Evolutionary conservation across 257 asterid genomes (phyloP), one percentile per base, ranked within the genome.

Genomic region (Mentha longifolia): DNA sequence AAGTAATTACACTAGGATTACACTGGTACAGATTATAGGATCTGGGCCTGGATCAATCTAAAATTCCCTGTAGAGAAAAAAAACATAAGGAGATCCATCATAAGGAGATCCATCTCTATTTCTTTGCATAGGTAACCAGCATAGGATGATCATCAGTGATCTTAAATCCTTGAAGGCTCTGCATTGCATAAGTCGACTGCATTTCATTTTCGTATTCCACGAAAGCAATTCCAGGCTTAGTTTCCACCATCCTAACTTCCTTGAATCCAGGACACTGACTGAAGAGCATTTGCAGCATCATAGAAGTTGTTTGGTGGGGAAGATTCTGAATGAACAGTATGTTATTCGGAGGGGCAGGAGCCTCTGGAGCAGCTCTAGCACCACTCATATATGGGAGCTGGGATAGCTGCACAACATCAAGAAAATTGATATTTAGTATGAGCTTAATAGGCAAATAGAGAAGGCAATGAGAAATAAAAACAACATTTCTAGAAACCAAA

Each of bases 201-300:
- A 95, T 87, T 85, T 92, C 99, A 33, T 95, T 89, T 67, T 85
- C 91, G 19, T 85, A 95, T 74, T 95, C 99, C 20, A 95, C 88
- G 57, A 95, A 95, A 62, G 99, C 94, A 70, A 95, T 95, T 65
- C 99, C 99, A 1, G 98, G 99, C 78, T 92, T 95, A 8, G 98
- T 88, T 76, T 95, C 99, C 14, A 95, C 67, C 98, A 92, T 95
- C 78, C 99, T 66, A 70, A 92, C 98, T 85, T 95, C 97, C 84
- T 92, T 95, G 69, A 92, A 95, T 22, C 99, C 98, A 4, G 92
- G 82, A 69, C 84, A 85, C 64, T 92, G 98, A 61, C 89, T 85
- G 83, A 88, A 95, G 65, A 95, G 88, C 99, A 95, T 92, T 79
- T 95, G 99, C 65, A 95, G 88, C 98, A 90, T 92, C 90, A 95